A percentile compares a stretch with the other conserved stretches of the same genome.
Conservation (phyloP, 2,329 filamentous ascomycete genomes). For the Moelleriella libera region DNA sequence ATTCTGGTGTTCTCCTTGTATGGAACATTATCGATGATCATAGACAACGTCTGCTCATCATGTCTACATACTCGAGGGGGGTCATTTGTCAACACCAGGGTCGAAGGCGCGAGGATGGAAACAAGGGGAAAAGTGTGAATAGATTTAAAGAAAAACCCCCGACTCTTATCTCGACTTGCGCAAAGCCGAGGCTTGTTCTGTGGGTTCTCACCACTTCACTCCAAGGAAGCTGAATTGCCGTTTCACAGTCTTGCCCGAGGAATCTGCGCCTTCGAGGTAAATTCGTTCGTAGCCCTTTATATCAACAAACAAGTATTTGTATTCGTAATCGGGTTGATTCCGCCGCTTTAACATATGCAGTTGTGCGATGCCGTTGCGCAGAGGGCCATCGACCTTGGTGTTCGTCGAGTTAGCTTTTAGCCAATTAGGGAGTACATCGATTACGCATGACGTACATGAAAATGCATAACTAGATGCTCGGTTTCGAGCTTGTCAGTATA, state of each 20-base stretch:
- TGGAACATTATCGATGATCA: too few species aligned
- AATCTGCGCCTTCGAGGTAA: conserved; percentile 49
- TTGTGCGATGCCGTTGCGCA: conserved; percentile 57
- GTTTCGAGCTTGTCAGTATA: conserved; percentile 61
- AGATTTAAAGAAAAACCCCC: too few species aligned
- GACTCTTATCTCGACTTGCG: too few species aligned
- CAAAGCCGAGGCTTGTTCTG: not conserved
- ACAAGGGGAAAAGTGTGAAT: too few species aligned
- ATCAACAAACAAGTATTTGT: conserved; percentile 69
- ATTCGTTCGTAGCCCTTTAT: conserved; percentile 55
- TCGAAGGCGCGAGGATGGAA: too few species aligned
- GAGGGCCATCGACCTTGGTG: conserved; percentile 58
- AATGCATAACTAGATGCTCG: conserved; percentile 74
- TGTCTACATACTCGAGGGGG: too few species aligned
- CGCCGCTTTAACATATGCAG: conserved; percentile 63
- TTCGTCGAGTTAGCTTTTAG: not conserved
- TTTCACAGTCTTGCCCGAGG: conserved; percentile 16
- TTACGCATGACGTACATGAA: conserved; percentile 41
- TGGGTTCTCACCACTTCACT: conserved; percentile 36
- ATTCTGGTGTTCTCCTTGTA: too few species aligned
- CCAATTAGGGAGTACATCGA: not conserved
- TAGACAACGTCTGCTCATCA: too few species aligned
- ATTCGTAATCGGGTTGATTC: conserved; percentile 55
- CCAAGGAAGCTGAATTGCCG: conserved; percentile 45
- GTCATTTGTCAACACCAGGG: too few species aligned